Evolutionary conservation across 148 eudicot species (phyloP), one percentile per base, ranked within the genome.

Genomic region (Rhododendron ferrugineum): DNA sequence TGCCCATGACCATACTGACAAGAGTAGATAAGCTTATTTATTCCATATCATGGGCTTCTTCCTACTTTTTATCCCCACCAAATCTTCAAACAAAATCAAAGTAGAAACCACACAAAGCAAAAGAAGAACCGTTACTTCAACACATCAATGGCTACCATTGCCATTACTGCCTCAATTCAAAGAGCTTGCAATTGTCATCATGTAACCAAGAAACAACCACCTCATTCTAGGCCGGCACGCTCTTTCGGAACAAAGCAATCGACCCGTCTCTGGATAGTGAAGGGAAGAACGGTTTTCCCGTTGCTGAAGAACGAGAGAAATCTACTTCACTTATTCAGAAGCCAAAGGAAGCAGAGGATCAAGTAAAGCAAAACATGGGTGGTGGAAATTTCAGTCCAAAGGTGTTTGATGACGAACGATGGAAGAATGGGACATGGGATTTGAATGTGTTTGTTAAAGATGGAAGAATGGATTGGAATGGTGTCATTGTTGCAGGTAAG

Each of bases 381-480:
- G 9, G 47, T 22, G 62, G 64, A 6, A 50, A 44, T 73, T 37
- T 52, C 58, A 46, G 32, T 75, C 77, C 62, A 3, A 75, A 82
- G 58, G 44, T 86, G 79, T 11, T 42, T 0, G 77, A 86, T 36
- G 85, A 82, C 0, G 4, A 5, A 32, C 46, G 87, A 42, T 75
- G 87, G 87, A 82, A 82, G 83, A 86, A 86, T 36, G 91, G 93
- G 83, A 91, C 90, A 6, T 91, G 93, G 91, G 91, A 89, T 86
- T 86, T 91, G 44, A 89, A 91, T 60, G 86, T 89, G 91, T 91
- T 91, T 84, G 88, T 89, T 23, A 91, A 86, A 49, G 26, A 87
- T 66, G 93, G 93, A 6, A 90, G 83, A 40, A 88, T 89, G 87
- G 92, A 91, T 86, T 91, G 92, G 91, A 90, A 91, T 84, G 83